Evolutionary conservation across 495 filamentous ascomycete species (phyloP).

Genomic region (Penicillium robsamsonii): DNA sequence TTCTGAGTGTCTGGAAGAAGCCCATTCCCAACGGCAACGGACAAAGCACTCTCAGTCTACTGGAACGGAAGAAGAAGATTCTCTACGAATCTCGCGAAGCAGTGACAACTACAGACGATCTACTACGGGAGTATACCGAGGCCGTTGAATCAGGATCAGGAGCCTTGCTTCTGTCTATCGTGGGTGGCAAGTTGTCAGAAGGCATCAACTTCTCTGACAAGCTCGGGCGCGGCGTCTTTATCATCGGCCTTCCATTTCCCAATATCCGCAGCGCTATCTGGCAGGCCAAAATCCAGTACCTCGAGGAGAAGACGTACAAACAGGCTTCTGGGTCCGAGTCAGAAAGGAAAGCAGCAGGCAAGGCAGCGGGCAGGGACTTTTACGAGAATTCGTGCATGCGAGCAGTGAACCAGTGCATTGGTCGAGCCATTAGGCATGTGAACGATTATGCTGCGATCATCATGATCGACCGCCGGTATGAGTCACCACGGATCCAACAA

Average conservation of each 20-base stretch:
- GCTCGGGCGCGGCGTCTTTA: slow-evolving; percentile 82
- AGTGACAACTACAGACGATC: slow-evolving; percentile 53
- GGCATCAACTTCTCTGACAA: slow-evolving; percentile 97
- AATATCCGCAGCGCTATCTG: slow-evolving; percentile 88
- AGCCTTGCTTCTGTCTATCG: slow-evolving; percentile 85
- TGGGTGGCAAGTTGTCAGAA: slow-evolving; percentile 92
- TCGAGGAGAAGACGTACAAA: slow-evolving; percentile 64
- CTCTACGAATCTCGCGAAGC: slow-evolving; percentile 63
- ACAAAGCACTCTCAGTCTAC: slow-evolving; percentile 30
- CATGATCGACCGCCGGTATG: slow-evolving; percentile 78
- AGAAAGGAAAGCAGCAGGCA: slow-evolving; percentile 41
- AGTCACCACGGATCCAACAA: slow-evolving; percentile 59
- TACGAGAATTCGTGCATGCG: slow-evolving; percentile 97
- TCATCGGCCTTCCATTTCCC: slow-evolving; percentile 90
- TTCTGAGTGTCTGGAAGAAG: slow-evolving; percentile 65
- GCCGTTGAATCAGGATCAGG: slow-evolving; percentile 67
- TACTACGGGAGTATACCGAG: slow-evolving; percentile 67
- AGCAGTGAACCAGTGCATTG: slow-evolving; percentile 95
- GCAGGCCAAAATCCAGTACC: slow-evolving; percentile 85
- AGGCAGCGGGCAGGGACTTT: slow-evolving; percentile 72
- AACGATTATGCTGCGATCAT: slow-evolving; percentile 89
- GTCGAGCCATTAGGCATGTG: slow-evolving; percentile 83
- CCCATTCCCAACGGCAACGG: slow-evolving; percentile 28
- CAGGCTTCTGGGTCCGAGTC: slow-evolving; percentile 39
- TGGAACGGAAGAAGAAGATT: slow-evolving; percentile 61